Conservation (phyloP, 805 yeast genomes). For the Ogataea henricii region DNA sequence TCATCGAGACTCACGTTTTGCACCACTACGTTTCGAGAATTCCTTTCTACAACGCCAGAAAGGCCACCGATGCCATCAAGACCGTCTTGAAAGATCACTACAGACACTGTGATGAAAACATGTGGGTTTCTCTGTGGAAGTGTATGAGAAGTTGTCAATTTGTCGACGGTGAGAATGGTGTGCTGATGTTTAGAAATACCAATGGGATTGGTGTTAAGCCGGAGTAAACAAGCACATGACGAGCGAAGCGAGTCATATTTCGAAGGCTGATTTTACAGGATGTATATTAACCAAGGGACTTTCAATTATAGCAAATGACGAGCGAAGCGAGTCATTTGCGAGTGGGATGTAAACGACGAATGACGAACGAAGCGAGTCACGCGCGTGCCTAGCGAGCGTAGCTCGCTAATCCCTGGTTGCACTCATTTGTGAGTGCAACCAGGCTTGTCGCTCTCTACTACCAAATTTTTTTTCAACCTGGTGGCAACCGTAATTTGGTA, state of each 20-base stretch:
- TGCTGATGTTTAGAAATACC: constrained; percentile 64
- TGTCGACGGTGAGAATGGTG: constrained; percentile 68
- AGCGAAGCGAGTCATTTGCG: background rate
- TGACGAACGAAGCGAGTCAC: background rate
- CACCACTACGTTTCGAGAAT: constrained; percentile 58
- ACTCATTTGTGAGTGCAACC: background rate
- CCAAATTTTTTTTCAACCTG: too few species aligned
- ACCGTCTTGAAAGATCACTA: constrained; percentile 56
- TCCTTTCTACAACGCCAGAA: constrained; percentile 58
- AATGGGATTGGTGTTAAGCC: constrained; percentile 46
- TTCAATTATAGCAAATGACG: background rate
- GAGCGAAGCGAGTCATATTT: too few species aligned
- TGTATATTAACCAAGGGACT: too few species aligned
- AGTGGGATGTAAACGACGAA: background rate
- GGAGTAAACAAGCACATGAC: background rate
- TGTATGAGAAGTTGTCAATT: constrained; percentile 65
- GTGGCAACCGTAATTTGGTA: too few species aligned
- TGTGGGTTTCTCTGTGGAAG: constrained; percentile 62
- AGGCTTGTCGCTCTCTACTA: too few species aligned
- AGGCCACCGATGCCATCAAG: constrained; percentile 52
- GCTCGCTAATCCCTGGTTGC: too few species aligned
- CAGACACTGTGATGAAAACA: constrained; percentile 50
- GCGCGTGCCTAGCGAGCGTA: too few species aligned
- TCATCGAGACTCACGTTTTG: constrained; percentile 58
- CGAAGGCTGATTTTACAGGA: too few species aligned